Conservation (phyloP, 2,329 filamentous ascomycete genomes). For the Colletotrichum sp. region DNA sequence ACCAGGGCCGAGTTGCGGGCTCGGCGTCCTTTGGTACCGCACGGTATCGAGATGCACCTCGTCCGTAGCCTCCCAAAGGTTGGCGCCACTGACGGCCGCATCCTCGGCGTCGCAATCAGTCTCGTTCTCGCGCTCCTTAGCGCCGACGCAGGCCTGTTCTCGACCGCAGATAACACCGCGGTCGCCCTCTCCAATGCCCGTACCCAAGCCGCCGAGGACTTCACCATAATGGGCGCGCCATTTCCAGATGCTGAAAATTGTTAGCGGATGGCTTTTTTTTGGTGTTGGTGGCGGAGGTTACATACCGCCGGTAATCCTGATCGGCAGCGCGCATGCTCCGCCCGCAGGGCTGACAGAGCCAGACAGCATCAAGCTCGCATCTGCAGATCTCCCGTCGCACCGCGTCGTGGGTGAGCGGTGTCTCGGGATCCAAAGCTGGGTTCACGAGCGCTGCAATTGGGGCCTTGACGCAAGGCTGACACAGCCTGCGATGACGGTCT, state of each 20-base stretch:
- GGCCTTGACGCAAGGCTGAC: slow-evolving; percentile 73
- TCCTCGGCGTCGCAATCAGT: slow-evolving; percentile 86
- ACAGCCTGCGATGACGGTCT: slow-evolving; percentile 82
- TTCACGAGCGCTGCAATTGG: slow-evolving; percentile 65
- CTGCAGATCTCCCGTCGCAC: slow-evolving; percentile 62
- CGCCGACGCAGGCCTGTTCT: slow-evolving; percentile 76
- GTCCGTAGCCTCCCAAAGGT: slow-evolving; percentile 23
- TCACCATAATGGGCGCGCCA: slow-evolving; percentile 89
- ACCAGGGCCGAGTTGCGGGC: slow-evolving; percentile 65
- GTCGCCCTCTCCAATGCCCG: slow-evolving; percentile 86
- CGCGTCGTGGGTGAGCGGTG: slow-evolving; percentile 55
- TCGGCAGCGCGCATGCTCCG: slow-evolving; percentile 68
- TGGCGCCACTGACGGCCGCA: slow-evolving; percentile 48
- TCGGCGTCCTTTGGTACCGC: slow-evolving; percentile 45
- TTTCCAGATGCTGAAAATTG: slow-evolving; percentile 71
- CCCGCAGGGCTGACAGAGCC: slow-evolving; percentile 87
- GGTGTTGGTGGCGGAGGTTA: background rate
- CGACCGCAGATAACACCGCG: slow-evolving; percentile 88
- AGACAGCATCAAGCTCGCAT: slow-evolving; percentile 66
- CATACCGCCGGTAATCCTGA: slow-evolving; percentile 62
- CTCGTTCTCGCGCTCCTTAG: slow-evolving; percentile 80
- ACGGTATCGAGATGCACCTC: slow-evolving; percentile 29
- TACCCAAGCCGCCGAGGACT: slow-evolving; percentile 79
- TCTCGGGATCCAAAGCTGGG: slow-evolving; percentile 46
- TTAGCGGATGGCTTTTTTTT: background rate